Evolutionary conservation across 1,139 yeast genomes (phyloP).

Genomic region (Hemisphaericaspora lyxosophila): DNA sequence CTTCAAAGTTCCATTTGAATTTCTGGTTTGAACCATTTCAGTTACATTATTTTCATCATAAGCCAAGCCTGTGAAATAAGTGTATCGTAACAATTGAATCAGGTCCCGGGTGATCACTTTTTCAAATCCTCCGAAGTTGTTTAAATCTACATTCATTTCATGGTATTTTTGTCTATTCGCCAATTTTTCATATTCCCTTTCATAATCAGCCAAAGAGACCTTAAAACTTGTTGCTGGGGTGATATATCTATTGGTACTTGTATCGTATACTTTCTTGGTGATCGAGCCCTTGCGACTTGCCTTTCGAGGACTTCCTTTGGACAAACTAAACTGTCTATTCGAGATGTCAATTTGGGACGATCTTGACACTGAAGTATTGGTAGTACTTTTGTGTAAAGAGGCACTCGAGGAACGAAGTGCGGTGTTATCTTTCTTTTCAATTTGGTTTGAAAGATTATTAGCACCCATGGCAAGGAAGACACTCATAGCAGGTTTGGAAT

Average conservation of each 20-base stretch:
- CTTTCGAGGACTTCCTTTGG: background rate
- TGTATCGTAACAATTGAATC: slow-evolving; percentile 20
- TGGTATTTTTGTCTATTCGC: slow-evolving; percentile 11
- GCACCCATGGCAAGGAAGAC: too few species aligned
- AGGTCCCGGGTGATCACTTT: slow-evolving; percentile 17
- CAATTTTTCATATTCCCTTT: slow-evolving; percentile 10
- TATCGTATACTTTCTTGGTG: slow-evolving; percentile 18
- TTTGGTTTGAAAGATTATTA: too few species aligned
- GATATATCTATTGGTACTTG: slow-evolving; percentile 15
- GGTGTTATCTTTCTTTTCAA: too few species aligned
- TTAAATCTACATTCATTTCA: slow-evolving; percentile 12
- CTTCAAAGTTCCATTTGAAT: too few species aligned
- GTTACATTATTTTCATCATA: slow-evolving; percentile 7
- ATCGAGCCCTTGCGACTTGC: background rate
- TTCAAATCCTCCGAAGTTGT: slow-evolving; percentile 6
- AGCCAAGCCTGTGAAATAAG: slow-evolving; percentile 22
- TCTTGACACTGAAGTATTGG: background rate
- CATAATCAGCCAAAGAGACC: slow-evolving; percentile 16
- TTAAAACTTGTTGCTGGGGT: slow-evolving; percentile 16
- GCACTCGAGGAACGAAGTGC: background rate
- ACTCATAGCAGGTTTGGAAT: too few species aligned
- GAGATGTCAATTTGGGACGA: background rate
- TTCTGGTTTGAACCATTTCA: too few species aligned
- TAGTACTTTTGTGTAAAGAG: background rate
- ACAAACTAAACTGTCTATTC: background rate